A percentile compares a stretch with the other conserved stretches of the same genome.
Conservation (phyloP, 1,139 yeast genomes). For the Diutina scorzettiae region DNA sequence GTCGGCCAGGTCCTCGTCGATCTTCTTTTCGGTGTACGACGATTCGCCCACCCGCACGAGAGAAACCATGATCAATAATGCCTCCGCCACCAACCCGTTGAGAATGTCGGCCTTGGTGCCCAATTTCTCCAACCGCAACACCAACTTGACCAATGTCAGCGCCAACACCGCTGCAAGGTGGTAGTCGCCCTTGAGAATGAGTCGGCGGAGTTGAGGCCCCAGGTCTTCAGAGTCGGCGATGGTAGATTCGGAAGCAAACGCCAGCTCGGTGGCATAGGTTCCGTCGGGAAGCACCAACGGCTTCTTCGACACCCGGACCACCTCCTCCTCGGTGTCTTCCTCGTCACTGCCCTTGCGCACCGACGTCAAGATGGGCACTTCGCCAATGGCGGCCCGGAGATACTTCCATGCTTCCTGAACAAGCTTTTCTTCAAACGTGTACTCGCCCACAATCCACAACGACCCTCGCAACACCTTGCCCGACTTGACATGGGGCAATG, state of each 20-base stretch:
- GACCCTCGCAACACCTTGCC: constrained; percentile 92
- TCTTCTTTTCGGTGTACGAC: constrained; percentile 57
- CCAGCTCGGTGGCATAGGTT: constrained; percentile 94
- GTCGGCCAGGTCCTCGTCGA: constrained; percentile 93
- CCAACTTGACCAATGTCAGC: constrained; percentile 79
- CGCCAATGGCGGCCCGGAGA: constrained; percentile 77
- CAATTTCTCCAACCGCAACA: constrained; percentile 60
- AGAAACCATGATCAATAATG: constrained; percentile 83
- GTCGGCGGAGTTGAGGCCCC: constrained; percentile 69
- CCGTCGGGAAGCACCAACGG: constrained; percentile 95
- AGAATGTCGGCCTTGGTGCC: constrained; percentile 42
- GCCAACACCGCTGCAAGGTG: constrained; percentile 84
- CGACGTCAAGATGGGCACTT: constrained; percentile 75
- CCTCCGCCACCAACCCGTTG: constrained; percentile 91
- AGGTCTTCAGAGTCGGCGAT: constrained; percentile 24
- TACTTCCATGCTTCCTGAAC: constrained; percentile 82
- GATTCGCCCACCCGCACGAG: constrained; percentile 84
- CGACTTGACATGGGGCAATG: constrained; percentile 61
- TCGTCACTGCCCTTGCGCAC: constrained; percentile 41
- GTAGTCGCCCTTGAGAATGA: constrained; percentile 79
- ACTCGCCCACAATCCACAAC: constrained; percentile 94
- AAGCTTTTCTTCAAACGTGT: constrained; percentile 58
- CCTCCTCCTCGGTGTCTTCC: constrained; percentile 15
- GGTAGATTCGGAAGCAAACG: constrained; percentile 42
- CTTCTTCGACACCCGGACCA: constrained; percentile 28